Base-by-base conservation (phyloP, 176 grass and related monocot species). In the Carex pumila region DNA sequence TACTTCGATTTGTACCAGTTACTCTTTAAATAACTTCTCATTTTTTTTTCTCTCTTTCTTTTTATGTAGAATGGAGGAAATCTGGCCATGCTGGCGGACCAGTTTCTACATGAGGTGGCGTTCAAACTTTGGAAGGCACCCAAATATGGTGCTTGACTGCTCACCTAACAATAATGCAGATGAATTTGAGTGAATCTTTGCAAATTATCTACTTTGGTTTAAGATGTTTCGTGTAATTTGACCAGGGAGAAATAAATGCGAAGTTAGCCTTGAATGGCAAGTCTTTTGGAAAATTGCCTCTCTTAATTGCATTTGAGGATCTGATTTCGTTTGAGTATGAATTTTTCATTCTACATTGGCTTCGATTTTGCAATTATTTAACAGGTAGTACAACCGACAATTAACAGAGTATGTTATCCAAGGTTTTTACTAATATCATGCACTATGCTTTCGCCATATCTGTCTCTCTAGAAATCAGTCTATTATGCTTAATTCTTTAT, bases 101-200 rank as follows among this genome's bases (percentile, higher is more conserved):
- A 89, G 9, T 98, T 98, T 87, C 86, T 98, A n/a, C 91, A 90
- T 68, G 96, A 98, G 55, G 89, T 98, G 85, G 93, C 96, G 39
- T 98, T 98, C 86, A 98, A 98, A 76, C 89, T 90, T 71, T 98
- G 93, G 96, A 98, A 98, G 86, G 91, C 96, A 14, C 96, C 96
- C 1, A 98, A 98, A 84, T 98, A 98, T 90, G 91, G 93, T 85
- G 96, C 93, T 41, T 98, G 81, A 81, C 29, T 31, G 31, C 18
- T 57, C 12, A 57, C 13, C 11, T 57, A 57, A 45, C 15, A 47
- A 14, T 19, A 71, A 74, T 25, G 4, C 14, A 74, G 9, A 52
- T 13, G 52, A 53, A 11, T 57, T 34, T 32, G 6, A 34, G 22
- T 47, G 13, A 53, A 13, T 5, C 12, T 47, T 50, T 75, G 22